These are phyloP conservation scores for Xylariaceae sp. DNA, from an alignment of 2,329 filamentous ascomycete genomes.

Conservation along the genomic window DNA sequence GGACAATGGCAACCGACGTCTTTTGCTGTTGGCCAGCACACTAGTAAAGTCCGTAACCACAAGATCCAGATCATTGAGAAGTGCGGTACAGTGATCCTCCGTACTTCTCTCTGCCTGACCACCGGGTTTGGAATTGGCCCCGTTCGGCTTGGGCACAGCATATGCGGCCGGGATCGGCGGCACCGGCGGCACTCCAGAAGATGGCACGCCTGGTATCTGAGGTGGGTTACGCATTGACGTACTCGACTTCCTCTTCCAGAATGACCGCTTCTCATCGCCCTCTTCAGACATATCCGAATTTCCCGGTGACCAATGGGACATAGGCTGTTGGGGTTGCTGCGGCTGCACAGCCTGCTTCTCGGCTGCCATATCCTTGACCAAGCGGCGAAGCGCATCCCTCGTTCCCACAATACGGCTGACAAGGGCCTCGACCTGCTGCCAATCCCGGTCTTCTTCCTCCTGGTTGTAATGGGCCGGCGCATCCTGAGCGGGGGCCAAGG, in stretches of 20 bases:
- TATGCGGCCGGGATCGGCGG: conserved; percentile 32
- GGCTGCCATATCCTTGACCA: conserved; percentile 78
- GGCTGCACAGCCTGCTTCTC: conserved; percentile 38
- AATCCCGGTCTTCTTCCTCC: conserved; percentile 57
- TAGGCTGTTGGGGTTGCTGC: conserved; percentile 33
- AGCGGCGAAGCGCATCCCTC: conserved; percentile 76
- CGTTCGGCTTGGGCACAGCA: conserved; percentile 32
- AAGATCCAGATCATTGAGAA: conserved; percentile 79
- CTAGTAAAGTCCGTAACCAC: conserved; percentile 78
- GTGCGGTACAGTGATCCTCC: conserved; percentile 74
- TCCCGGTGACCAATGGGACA: conserved; percentile 38
- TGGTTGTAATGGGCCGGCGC: conserved; percentile 27
- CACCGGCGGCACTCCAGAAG: conserved; percentile 39
- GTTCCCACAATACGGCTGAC: conserved; percentile 83
- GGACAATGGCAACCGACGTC: conserved; percentile 58
- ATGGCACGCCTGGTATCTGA: conserved; percentile 35
- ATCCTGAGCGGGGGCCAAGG: conserved; percentile 25
- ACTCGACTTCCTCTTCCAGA: conserved; percentile 89
- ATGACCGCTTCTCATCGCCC: conserved; percentile 62
- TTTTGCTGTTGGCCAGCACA: conserved; percentile 73
- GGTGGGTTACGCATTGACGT: conserved; percentile 40
- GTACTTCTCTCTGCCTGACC: conserved; percentile 58
- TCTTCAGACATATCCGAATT: conserved; percentile 43
- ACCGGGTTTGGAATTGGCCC: conserved; percentile 29
- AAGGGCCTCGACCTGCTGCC: conserved; percentile 78